Conservation (phyloP, 352 stramenopile species). For the Phytopythium montanum region DNA sequence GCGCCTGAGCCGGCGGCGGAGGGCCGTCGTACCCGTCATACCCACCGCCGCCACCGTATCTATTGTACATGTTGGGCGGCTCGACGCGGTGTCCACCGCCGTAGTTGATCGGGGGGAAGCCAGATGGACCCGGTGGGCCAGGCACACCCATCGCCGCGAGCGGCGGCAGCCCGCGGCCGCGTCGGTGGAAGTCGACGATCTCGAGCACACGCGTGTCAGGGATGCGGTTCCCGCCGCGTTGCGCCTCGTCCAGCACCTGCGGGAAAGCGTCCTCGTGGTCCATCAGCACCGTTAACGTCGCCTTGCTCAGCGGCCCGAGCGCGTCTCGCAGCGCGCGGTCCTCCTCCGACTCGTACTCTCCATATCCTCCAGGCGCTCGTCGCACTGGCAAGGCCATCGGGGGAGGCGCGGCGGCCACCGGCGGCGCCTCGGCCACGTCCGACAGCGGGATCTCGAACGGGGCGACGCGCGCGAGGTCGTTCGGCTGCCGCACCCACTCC, state of each 20-base stretch:
- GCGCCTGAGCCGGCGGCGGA: background rate
- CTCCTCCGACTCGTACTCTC: constrained; percentile 37
- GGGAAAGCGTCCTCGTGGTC: constrained; percentile 72
- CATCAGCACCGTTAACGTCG: constrained; percentile 66
- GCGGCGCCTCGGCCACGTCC: constrained; percentile 45
- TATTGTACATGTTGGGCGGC: constrained; percentile 22
- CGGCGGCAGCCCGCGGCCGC: constrained; percentile 28
- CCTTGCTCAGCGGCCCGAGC: constrained; percentile 64
- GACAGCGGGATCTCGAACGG: constrained; percentile 63
- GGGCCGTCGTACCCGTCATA: constrained; percentile 17
- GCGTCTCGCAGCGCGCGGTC: constrained; percentile 60
- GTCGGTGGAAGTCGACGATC: constrained; percentile 66
- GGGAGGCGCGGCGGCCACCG: constrained; percentile 9
- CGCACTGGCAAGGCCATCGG: constrained; percentile 7
- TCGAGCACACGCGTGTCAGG: constrained; percentile 71
- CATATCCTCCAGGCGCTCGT: constrained; percentile 12
- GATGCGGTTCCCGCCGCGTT: constrained; percentile 73
- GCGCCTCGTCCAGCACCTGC: constrained; percentile 79
- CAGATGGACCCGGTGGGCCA: constrained; percentile 10
- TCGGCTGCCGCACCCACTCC: constrained; percentile 62
- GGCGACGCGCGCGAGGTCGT: constrained; percentile 53
- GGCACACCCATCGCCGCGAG: constrained; percentile 11
- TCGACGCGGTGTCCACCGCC: constrained; percentile 17
- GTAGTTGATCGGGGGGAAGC: constrained; percentile 30
- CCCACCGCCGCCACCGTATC: constrained; percentile 20